Percentiles rank a stretch among this genome's conserved stretches.
Evolutionary conservation across 2,329 filamentous ascomycete species (phyloP).

Genomic region (Diaporthe velutina): DNA sequence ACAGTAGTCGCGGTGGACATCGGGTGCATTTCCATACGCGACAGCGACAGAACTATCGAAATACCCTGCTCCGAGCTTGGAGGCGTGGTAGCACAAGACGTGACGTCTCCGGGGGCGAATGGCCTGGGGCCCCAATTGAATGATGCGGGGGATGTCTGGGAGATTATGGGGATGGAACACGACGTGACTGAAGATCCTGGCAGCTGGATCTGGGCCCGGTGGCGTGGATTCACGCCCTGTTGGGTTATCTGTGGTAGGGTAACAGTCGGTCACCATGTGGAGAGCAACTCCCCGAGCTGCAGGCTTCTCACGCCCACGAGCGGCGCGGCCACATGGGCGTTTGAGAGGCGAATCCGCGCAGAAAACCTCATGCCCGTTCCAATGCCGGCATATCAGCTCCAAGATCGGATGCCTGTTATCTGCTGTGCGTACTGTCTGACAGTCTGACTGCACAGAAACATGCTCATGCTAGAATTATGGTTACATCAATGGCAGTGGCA

Average conservation of each 20-base stretch:
- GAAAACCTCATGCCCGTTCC: background rate
- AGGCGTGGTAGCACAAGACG: background rate
- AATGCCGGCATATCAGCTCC: constrained; percentile 1
- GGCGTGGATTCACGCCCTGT: background rate
- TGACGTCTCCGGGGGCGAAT: background rate
- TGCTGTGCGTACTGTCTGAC: background rate
- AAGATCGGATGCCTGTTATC: constrained; percentile 11
- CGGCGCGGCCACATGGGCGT: background rate
- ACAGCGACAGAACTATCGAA: background rate
- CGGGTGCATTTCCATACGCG: background rate
- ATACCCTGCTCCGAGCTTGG: background rate
- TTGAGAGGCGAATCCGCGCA: constrained; percentile 6
- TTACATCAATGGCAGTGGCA: constrained; percentile 5
- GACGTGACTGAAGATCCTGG: background rate
- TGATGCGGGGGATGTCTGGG: constrained; percentile 4
- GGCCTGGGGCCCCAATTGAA: background rate
- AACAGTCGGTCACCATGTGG: constrained; percentile 4
- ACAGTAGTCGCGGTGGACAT: background rate
- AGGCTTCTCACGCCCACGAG: background rate
- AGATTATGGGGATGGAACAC: background rate
- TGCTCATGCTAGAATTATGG: background rate
- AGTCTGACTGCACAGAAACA: background rate
- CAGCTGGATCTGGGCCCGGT: constrained; percentile 9
- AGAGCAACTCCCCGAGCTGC: background rate
- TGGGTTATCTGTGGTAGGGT: background rate